Base-by-base conservation (phyloP, 768 basidiomycete genomes). In the Lactarius deliciosus region DNA sequence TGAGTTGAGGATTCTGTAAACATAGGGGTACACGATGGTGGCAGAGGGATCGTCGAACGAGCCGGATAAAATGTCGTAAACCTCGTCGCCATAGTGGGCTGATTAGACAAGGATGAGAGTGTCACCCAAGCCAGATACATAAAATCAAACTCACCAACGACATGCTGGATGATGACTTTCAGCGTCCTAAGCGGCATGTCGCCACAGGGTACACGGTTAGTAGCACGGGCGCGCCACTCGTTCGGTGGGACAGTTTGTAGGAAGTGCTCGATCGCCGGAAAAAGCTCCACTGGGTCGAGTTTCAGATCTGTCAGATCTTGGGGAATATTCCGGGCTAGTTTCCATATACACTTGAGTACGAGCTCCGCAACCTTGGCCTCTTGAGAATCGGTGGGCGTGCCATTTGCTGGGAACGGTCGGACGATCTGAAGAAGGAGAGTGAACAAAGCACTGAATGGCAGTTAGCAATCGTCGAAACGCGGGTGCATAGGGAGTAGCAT, bases 121-220 rank as follows among this genome's bases (percentile, higher is more conserved):
- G 8, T 34, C n/a, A 70, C 47, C 11, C n/a, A 47, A 25, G 53
- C 15, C 18, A 34, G 11, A 34, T 28, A 30, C 9, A 36, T 20
- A 13, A 22, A 32, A 36, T 40, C 28, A 22, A 18, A 85, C 95
- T 80, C 70, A 96, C 95, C 91, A 72, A 98, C 93, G 64, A 98
- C 86, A 75, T 96, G 94, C 77, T 98, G 97, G 41, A 99, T 92
- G 72, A 99, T 93, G 50, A 97, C 96, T 81, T 99, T 99, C 76
- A 98, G 92, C 2, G 97, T 98, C 68, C 97, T 83, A 65, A 99
- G 77, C 2, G 97, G 97, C 96, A 98, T 96, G 73, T 99, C 97
- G 30, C 95, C 96, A 74, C 96, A 91, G 3, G 97, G 96, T 1
- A 98, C 86, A 69, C 90, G 91, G 74, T 92, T 94, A 0, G 89